These are phyloP conservation scores for Termitomyces titanicus DNA, from an alignment of 768 basidiomycete genomes.

Conservation along the genomic window DNA sequence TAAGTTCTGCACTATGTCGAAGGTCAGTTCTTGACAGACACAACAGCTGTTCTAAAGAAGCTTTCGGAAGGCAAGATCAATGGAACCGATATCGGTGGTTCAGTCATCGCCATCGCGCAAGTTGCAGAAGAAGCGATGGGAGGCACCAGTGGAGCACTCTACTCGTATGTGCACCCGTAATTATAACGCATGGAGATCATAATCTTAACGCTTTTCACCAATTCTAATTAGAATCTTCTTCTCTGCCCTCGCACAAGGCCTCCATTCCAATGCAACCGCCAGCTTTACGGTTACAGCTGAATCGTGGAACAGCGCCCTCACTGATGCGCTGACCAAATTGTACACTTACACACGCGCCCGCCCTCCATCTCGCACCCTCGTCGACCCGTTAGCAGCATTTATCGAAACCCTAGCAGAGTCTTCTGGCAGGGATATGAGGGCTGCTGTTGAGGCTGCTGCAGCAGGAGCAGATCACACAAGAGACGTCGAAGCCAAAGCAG, in stretches of 20 bases:
- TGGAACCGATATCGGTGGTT: slow-evolving; percentile 61
- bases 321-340: slow-evolving; percentile 53
- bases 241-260: slow-evolving; percentile 76
- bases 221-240: slow-evolving; percentile 74
- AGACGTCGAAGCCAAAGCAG: slow-evolving; percentile 79
- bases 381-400: slow-evolving; percentile 89
- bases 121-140: slow-evolving; percentile 86
- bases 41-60: slow-evolving; percentile 55
- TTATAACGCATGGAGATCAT: neutral
- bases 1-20: slow-evolving; percentile 4
- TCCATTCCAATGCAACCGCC: slow-evolving; percentile 37
- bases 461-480: slow-evolving; percentile 73
- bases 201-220: neutral
- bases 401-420: slow-evolving; percentile 38
- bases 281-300: slow-evolving; percentile 37
- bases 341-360: slow-evolving; percentile 88
- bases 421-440: slow-evolving; percentile 30
- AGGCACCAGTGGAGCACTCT: slow-evolving; percentile 87
- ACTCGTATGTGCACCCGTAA: slow-evolving; percentile 59
- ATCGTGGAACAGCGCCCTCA: slow-evolving; percentile 61
- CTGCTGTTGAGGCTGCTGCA: slow-evolving; percentile 57
- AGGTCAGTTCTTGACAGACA: neutral
- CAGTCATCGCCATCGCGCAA: slow-evolving; percentile 65
- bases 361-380: slow-evolving; percentile 84
- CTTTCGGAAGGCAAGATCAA: slow-evolving; percentile 52